Conservation (phyloP, 2,329 filamentous ascomycete species). For the Ophiocordyceps camponoti-leonardi region DNA sequence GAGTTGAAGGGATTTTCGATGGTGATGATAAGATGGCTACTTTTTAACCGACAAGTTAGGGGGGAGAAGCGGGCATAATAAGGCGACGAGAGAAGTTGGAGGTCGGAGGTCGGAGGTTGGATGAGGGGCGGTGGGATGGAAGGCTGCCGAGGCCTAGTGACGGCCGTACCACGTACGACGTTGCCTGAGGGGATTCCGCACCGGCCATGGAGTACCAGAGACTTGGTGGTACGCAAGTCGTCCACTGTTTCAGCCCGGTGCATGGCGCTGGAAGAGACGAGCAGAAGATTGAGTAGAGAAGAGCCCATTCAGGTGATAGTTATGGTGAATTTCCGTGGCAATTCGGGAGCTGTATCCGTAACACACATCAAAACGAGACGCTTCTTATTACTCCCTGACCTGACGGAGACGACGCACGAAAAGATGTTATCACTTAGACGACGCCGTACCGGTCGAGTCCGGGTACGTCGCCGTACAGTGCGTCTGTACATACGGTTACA, state of each 20-base stretch:
- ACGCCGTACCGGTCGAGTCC: background rate
- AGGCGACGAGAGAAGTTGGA: background rate
- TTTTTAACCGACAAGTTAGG: background rate
- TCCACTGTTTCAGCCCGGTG: background rate
- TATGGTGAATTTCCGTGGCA: no score
- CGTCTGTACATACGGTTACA: no score
- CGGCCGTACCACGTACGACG: background rate
- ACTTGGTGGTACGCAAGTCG: background rate
- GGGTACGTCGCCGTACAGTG: background rate
- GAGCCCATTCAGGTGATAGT: no score
- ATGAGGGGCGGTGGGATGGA: background rate
- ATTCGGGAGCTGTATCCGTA: no score
- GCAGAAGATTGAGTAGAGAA: no score
- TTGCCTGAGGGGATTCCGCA: background rate
- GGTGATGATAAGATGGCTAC: background rate
- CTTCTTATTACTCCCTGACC: no score
- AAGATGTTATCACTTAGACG: background rate
- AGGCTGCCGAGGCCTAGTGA: background rate
- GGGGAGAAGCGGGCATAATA: background rate
- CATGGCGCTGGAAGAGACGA: background rate
- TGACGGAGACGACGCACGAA: background rate
- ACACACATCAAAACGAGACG: no score
- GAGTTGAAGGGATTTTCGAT: background rate
- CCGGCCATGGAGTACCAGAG: background rate
- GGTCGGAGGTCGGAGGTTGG: background rate